These are phyloP conservation scores for Phellopilus nigrolimitatus DNA, from an alignment of 1,284 basidiomycete species.

Conservation along the genomic window DNA sequence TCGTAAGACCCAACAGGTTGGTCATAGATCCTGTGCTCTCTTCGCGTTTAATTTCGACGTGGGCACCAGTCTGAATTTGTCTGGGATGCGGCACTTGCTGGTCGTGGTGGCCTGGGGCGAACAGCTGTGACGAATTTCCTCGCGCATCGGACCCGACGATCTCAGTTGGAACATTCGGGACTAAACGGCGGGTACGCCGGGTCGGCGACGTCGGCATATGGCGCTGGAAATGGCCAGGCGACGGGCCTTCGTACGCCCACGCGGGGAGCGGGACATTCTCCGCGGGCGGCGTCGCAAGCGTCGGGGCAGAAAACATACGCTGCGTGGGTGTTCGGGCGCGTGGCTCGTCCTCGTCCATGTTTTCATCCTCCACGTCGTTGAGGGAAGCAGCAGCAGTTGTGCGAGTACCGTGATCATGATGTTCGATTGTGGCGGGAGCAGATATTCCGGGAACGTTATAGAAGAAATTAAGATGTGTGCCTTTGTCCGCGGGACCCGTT, in stretches of 20 bases:
- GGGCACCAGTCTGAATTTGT: too few species aligned
- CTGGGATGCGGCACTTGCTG: too few species aligned
- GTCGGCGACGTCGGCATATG: neutral
- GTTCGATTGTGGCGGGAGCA: neutral
- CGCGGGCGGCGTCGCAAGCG: neutral
- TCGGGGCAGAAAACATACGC: neutral
- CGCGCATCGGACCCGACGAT: neutral
- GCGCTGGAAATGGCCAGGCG: neutral
- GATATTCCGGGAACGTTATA: conserved; percentile 2
- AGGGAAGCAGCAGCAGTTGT: neutral
- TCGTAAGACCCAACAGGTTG: too few species aligned
- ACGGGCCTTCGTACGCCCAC: neutral
- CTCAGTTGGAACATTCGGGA: neutral
- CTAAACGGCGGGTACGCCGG: neutral
- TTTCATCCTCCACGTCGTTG: neutral
- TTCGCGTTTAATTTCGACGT: too few species aligned
- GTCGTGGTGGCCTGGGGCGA: too few species aligned
- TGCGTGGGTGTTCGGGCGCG: neutral
- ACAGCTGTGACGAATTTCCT: too few species aligned
- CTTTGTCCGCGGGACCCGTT: neutral
- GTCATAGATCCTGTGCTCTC: too few species aligned
- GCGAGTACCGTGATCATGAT: neutral
- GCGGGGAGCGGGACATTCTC: neutral
- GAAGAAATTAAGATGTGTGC: neutral
- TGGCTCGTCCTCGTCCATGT: neutral